Evolutionary conservation across 2,329 filamentous ascomycete species (phyloP), one percentile per base, ranked within the genome.

Genomic region (Cladophialophora immunda): DNA sequence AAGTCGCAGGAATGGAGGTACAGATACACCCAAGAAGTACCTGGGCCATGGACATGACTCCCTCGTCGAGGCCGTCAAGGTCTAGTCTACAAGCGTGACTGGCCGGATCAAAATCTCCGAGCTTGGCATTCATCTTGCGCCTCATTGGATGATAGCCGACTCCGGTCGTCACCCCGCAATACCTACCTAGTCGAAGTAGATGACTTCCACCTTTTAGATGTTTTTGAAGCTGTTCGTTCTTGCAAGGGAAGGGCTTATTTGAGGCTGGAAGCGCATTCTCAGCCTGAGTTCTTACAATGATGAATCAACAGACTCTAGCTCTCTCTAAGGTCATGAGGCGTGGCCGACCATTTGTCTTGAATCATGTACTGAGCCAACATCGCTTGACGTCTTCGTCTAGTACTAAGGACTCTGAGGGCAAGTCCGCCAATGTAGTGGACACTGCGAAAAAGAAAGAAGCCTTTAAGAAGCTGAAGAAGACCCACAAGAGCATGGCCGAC

Each of bases 391-490:
- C 67, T 36, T 56, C 60, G 27, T 41, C 64, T 1, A 59, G 38
- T 27, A 50, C 64, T 45, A 34, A 38, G 66, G 38, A 52, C 30
- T 29, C 50, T 47, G 7, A 22, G 9, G 32, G 25, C 19, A 57
- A 59, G n/a, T 11, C 65, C 19, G 22, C 13, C 22, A 60, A 64
- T 29, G n/a, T 9, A 25, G 25, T 25, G 36, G 45, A 36, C 11
- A 53, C 59, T 13, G 25, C 56, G 13, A 65, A 64, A 22, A 68
- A 59, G 50, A 67, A 68, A 58, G 66, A 66, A 29, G 41, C 63
- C 17, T 6, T 53, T 7, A 64, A 86, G 0, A 83, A 93, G 72
- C 76, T 57, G 38, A 59, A 66, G 56, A 65, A 64, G 52, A 34
- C 53, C 9, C 36, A 52, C 22, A 68, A 70, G 58, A 66, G 58